Evolutionary conservation across 1,139 yeast species (phyloP).

Genomic region (Chernovozyma aurita): DNA sequence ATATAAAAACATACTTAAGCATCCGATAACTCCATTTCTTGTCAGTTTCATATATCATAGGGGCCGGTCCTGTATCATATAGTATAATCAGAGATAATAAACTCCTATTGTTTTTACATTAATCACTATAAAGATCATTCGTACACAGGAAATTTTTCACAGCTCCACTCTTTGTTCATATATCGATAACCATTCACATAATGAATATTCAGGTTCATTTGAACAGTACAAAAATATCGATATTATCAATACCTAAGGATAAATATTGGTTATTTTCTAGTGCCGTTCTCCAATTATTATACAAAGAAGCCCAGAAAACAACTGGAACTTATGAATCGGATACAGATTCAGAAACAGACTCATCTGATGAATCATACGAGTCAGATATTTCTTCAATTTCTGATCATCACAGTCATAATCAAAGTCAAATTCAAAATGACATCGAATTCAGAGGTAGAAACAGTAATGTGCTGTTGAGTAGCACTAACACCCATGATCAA

Average conservation of each 20-base stretch:
- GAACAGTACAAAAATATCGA: constrained; percentile 39
- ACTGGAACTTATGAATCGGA: constrained; percentile 6
- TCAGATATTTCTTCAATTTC: neutral
- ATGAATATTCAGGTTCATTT: constrained; percentile 41
- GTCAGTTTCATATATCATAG: no score
- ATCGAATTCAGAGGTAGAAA: no score
- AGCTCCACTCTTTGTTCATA: no score
- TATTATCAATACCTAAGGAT: constrained; percentile 45
- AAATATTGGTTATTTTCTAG: constrained; percentile 49
- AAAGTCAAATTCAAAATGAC: neutral
- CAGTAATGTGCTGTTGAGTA: neutral
- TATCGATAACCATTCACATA: no score
- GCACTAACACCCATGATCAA: constrained; percentile 21
- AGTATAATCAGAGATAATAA: no score
- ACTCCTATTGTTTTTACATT: no score
- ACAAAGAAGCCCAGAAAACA: constrained; percentile 16
- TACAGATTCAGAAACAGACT: constrained; percentile 6
- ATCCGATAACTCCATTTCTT: no score
- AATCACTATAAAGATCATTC: no score
- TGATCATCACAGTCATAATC: neutral
- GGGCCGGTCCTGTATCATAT: no score
- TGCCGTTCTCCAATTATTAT: constrained; percentile 40
- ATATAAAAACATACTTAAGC: no score
- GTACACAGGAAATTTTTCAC: no score
- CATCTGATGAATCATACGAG: constrained; percentile 2